Evolutionary conservation across 441 rosid genomes (phyloP), one percentile per base, ranked within the genome.

Genomic region (Populus hybrid): DNA sequence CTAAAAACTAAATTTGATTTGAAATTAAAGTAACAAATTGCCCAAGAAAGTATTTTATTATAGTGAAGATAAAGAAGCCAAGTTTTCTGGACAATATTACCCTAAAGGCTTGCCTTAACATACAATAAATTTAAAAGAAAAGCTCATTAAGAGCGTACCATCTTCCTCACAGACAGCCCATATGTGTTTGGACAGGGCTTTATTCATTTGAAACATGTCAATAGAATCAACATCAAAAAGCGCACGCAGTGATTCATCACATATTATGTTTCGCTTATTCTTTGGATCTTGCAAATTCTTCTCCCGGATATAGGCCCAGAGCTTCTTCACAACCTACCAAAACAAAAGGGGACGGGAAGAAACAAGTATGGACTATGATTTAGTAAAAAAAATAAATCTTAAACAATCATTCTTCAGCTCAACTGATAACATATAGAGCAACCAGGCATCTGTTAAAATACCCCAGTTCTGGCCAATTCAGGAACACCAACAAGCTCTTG

Each of bases 381-480:
- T 50, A 50, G 56, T 3, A 50, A 16, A 11, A 42, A 10, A 42
- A 42, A 40, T 2, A 50, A 4, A 50, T 14, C 56, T 50, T 50
- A 14, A 50, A 50, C 56, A 14, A 50, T 50, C 56, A 50, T 50
- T 50, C 56, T 50, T 50, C 56, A 50, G 56, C 7, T 14, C 20
- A 50, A 50, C 20, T 50, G 56, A 50, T 16, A 50, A 50, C 56
- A 50, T 50, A 50, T 4, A 50, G 56, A 50, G n/a, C 6, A 50
- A 3, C 56, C 20, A 7, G 59, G n/a, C 33, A 42, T 45, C 66
- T 10, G n/a, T 18, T 42, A 3, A 36, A 23, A 64, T 71, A 92
- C 98, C 94, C 90, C 91, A 56, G 97, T 90, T 83, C 98, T 89
- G 79, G 90, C 91, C 81, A 93, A 84, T 74, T 89, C 92, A 74